Evolutionary conservation across 805 yeast genomes (phyloP).

Genomic region (Alloascoidea hylecoeti): DNA sequence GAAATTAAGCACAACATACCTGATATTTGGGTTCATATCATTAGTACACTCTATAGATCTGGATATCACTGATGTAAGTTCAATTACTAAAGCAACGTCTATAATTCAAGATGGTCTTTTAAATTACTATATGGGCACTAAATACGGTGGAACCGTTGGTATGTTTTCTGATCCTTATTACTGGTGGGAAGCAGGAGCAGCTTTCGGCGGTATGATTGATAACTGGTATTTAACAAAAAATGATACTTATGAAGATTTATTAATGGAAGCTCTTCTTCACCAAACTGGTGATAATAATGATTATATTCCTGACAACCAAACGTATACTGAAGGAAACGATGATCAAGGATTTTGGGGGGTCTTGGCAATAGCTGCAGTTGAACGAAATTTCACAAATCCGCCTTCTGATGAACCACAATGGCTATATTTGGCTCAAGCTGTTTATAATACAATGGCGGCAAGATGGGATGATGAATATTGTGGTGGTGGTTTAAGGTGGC

Average conservation of each 20-base stretch:
- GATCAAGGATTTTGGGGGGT: slow-evolving; percentile 93
- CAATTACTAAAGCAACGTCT: slow-evolving; percentile 35
- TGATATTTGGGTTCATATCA: no score
- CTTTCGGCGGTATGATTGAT: slow-evolving; percentile 53
- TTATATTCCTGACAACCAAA: slow-evolving; percentile 71
- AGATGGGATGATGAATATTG: slow-evolving; percentile 61
- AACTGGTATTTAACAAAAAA: slow-evolving; percentile 60
- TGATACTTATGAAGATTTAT: slow-evolving; percentile 39
- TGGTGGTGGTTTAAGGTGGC: slow-evolving; percentile 85
- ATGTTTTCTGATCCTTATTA: slow-evolving; percentile 84
- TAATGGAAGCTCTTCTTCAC: slow-evolving; percentile 45
- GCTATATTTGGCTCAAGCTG: slow-evolving; percentile 73
- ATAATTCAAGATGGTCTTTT: slow-evolving; percentile 45
- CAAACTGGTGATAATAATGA: slow-evolving; percentile 55
- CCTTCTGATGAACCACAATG: slow-evolving; percentile 44
- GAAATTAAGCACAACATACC: no score
- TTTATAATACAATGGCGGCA: slow-evolving; percentile 68
- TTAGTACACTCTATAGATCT: slow-evolving; percentile 18
- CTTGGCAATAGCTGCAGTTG: slow-evolving; percentile 75
- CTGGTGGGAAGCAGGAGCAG: slow-evolving; percentile 92
- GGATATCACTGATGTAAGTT: slow-evolving; percentile 20
- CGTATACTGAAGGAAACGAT: slow-evolving; percentile 82
- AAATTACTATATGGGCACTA: slow-evolving; percentile 52
- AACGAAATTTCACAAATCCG: slow-evolving; percentile 69
- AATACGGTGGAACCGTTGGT: slow-evolving; percentile 69